Evolutionary conservation across 1,284 basidiomycete species (phyloP), one percentile per base, ranked within the genome.

Genomic region (Trichosporon coremiiforme): DNA sequence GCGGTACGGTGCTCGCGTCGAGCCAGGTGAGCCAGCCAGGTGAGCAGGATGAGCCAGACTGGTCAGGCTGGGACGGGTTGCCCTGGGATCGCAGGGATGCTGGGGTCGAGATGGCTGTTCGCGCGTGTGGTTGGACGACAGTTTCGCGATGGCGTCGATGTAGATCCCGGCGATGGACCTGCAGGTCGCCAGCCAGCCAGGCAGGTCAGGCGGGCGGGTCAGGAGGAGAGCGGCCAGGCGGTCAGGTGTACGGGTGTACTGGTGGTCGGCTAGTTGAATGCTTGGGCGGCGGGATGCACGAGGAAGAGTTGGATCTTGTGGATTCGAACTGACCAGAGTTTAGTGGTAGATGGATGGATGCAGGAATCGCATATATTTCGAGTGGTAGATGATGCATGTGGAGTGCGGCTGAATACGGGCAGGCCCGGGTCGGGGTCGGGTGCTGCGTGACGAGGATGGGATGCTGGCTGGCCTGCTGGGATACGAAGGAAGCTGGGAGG

Each of bases 131-230:
- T 62, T 62, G 57, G 29, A 62, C 57, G 31, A 17, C 29, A 8
- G 9, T 17, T n/a, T 17, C 8, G 31, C 17, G 57, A 62, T 33
- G 57, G 57, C 57, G 57, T 33, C 57, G 57, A 62, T 62, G 57
- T 33, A 62, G 57, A 62, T 62, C 57, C 57, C 29, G 57, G 33
- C 29, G 57, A 53, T 53, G 50, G 50, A 53, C 50, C 50, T 53
- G 20, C 22, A 20, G 22, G 8, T 20, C 12, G 20, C 50, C 50
- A 53, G 50, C 2, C 50, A 25, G 50, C 3, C 25, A 15, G 55
- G 10, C 55, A 29, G 53, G 25, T 25, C 25, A 25, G 25, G 25
- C 25, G 25, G 25, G 25, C 53, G 53, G 53, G 7, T 55, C 22
- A 55, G 53, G 53, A 55, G 53, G 53, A 17, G 22, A n/a, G 45